Base-by-base conservation (phyloP, 2,329 filamentous ascomycete species). In the Gremmenia infestans region DNA sequence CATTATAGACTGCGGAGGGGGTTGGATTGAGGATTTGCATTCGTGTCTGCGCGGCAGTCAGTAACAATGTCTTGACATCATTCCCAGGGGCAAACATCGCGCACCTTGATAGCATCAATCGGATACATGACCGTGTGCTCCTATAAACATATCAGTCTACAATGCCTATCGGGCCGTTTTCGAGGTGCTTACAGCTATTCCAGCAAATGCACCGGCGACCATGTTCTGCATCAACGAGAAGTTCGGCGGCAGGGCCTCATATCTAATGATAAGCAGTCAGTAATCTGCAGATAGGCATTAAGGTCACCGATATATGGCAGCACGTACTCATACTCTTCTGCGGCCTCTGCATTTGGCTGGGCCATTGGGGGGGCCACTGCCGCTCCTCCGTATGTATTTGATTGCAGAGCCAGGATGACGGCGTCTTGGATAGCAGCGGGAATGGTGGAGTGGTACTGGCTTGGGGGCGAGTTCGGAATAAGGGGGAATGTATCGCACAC, bases 101-200 rank as follows among this genome's bases (percentile, higher is more conserved):
- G 52, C 52, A 97, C 94, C 88, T 99, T 99, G 71, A 99, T 88
- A 65, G 96, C 85, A 77, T 99, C 94, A 70, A 99, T 89, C 19
- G 94, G 94, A 72, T 99, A 99, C 94, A 99, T 97, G 68, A 96
- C 92, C 57, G 93, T 95, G 74, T 97, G 93, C 77, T 97, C 93
- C 92, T 97, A 53, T 53, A 19, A 23, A 48, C 32, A 52, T 25
- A 55, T 66, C 55, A 65, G 60, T 57, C 45, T 55, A 11, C 49
- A 57, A 68, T 52, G 65, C 23, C 35, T 17, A 36, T 35, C 40
- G 22, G 8, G 53, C n/a, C 22, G 23, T 25, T 50, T 50, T 25
- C 35, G 53, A 56, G 46, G 45, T 47, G 52, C 64, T 59, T 63
- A 68, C 67, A 56, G 64, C 65, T 58, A 67, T 67, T 46, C 94